Base-by-base conservation (phyloP, 108 stramenopile species). In the Skeletonema menzelii region DNA sequence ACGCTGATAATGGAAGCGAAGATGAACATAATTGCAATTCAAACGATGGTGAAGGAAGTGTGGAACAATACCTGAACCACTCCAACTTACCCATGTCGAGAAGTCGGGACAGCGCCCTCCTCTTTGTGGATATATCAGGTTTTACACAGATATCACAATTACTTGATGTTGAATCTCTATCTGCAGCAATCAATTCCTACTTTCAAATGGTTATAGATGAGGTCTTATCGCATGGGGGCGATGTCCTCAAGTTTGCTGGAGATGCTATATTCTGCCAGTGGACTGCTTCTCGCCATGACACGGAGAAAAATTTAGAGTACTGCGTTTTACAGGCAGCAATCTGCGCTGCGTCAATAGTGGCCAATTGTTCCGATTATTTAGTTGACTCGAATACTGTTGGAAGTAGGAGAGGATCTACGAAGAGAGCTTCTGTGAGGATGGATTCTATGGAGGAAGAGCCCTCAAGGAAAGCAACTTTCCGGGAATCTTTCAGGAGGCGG, bases 101-200 rank as follows among this genome's bases (percentile, higher is more conserved):
- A 13, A 67, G 42, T 31, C 82, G 82, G 27, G 57, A 85, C 13
- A 72, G 86, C 59, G 89, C 91, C 17, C 82, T 93, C 8, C 73
- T 96, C 19, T 94, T 96, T 79, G 90, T 92, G 5, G 95, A 96
- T 66, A 96, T 96, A 32, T 85, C 86, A 0, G 95, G 95, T 10
- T 96, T 96, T 53, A 96, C 95, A 35, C 85, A 81, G 67, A 77
- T 96, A 19, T 86, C 90, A 14, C 75, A 75, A 10, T 62, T 73
- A 10, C 73, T 96, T 15, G 90, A 91, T 46, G 78, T 85, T 7
- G 95, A 96, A 64, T 65, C 67, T 55, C 60, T 93, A 28, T 87
- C 86, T 5, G 78, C 85, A 63, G 82, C 86, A 17, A 93, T 93
- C 70, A 93, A 93, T 64, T 75, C 87, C 3, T 93, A 93, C 76